Percentiles rank a stretch among this genome's conserved stretches.
Conservation (phyloP, 2,329 filamentous ascomycete species). For the Fusarium compactum region DNA sequence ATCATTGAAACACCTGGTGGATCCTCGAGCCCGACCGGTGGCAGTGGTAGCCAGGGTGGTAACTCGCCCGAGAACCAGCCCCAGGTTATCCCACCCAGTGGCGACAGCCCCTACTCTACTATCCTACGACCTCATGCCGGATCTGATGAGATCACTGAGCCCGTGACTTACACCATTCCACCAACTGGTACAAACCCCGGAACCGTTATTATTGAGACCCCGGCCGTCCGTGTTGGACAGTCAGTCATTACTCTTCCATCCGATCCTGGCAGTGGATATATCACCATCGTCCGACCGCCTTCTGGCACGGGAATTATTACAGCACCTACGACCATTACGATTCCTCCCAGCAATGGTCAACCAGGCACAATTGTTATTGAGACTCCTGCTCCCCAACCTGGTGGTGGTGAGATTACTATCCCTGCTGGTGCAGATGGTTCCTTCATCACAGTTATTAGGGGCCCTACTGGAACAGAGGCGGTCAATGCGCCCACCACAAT, state of each 20-base stretch:
- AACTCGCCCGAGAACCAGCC: slow-evolving; percentile 16
- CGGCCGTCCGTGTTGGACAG: slow-evolving; percentile 20
- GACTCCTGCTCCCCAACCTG: slow-evolving; percentile 24
- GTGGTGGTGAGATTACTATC: slow-evolving; percentile 27
- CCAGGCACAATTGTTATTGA: slow-evolving; percentile 37
- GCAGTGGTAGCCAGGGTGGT: neutral
- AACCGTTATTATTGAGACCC: slow-evolving; percentile 34
- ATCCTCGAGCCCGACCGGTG: slow-evolving; percentile 6
- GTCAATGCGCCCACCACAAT: slow-evolving; percentile 20
- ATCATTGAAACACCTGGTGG: slow-evolving; percentile 33
- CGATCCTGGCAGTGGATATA: slow-evolving; percentile 31
- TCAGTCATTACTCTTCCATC: slow-evolving; percentile 31
- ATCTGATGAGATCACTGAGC: slow-evolving; percentile 27
- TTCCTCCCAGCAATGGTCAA: slow-evolving; percentile 6
- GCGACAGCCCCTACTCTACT: slow-evolving; percentile 21
- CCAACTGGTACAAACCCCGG: slow-evolving; percentile 21
- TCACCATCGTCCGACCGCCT: slow-evolving; percentile 28
- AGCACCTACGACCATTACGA: slow-evolving; percentile 32
- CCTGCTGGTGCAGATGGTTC: slow-evolving; percentile 25
- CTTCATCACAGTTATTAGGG: slow-evolving; percentile 23
- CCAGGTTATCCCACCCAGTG: slow-evolving; percentile 27
- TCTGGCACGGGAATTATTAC: slow-evolving; percentile 20
- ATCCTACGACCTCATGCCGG: slow-evolving; percentile 29
- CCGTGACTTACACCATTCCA: slow-evolving; percentile 27
- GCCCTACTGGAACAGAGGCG: slow-evolving; percentile 27